Base-by-base conservation (phyloP, 2,329 filamentous ascomycete species). In the Nothomitra cinnamomea region DNA sequence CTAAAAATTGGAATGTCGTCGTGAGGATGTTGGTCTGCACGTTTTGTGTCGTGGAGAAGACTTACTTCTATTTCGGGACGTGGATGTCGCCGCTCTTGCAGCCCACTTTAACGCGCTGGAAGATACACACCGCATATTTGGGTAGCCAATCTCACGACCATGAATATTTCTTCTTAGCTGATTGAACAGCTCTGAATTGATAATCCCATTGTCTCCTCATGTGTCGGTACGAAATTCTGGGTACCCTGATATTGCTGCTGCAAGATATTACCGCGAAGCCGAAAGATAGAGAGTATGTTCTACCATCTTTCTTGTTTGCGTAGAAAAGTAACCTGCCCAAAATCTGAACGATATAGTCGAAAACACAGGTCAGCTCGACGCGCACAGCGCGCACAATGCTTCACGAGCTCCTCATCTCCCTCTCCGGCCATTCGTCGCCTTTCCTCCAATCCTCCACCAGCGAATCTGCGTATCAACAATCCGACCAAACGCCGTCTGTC, bases 331-430 rank as follows among this genome's bases (percentile, higher is more conserved):
- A 4, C 13, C 13, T 4, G 7, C 4, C 17, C 13, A 43, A 43
- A 43, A 22, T 4, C 41, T 43, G 4, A 43, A 43, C 21, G 41
- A 43, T 13, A 43, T n/a, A 47, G 43, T 13, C 43, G 13, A 15
- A 49, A 35, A 7, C 45, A 15, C 25, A 32, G 45, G 32, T 32
- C 45, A 24, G 12, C 24, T 32, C 24, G 45, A 12, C 24, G 45
- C 10, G 25, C 45, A 6, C 24, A 17, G 4, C 45, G 45, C 21
- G 12, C 56, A 58, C 21, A 60, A 98, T 98, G 92, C 85, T 98
- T 67, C 92, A 96, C 78, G 92, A 98, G 75, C 87, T 98, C 72
- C 81, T 96, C 69, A 83, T 98, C 69, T 90, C 89, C 67, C 82
- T 96, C 69, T 94, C 89, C 62, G 90, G 92, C 60, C 87, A 96